A percentile compares a stretch with the other conserved stretches of the same genome.
Conservation (phyloP, 2,329 filamentous ascomycete genomes). For the Coniochaeta hoffmannii region DNA sequence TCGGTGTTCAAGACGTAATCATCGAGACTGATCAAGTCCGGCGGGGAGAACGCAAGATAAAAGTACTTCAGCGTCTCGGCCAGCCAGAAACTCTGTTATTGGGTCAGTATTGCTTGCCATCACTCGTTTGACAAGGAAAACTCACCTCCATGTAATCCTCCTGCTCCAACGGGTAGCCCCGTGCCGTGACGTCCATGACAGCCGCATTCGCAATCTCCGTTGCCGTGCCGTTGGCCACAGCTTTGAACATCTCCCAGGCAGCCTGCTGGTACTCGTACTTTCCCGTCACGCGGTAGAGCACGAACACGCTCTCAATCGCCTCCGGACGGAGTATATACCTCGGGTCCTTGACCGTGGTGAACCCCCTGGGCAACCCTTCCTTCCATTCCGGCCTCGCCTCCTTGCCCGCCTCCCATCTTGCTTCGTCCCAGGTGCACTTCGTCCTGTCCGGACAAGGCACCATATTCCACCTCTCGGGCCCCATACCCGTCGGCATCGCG, state of each 20-base stretch:
- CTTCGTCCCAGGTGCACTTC: slow-evolving; percentile 45
- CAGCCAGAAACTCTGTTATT: slow-evolving; percentile 53
- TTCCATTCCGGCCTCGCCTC: slow-evolving; percentile 28
- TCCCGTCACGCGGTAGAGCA: slow-evolving; percentile 46
- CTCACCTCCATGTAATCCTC: slow-evolving; percentile 31
- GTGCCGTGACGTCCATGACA: slow-evolving; percentile 39
- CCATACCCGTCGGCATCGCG: slow-evolving; percentile 45
- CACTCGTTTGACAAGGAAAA: slow-evolving; percentile 22
- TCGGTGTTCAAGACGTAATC: slow-evolving; percentile 58
- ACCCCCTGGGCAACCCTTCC: slow-evolving; percentile 46
- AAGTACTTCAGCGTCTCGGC: slow-evolving; percentile 72
- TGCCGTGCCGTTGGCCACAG: slow-evolving; percentile 35
- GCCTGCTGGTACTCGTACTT: slow-evolving; percentile 37
- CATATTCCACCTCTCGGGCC: slow-evolving; percentile 35
- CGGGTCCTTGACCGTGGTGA: slow-evolving; percentile 47
- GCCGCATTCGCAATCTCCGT: slow-evolving; percentile 41
- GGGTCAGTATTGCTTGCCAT: neutral
- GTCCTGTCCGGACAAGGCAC: slow-evolving; percentile 30
- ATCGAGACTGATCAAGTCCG: slow-evolving; percentile 55
- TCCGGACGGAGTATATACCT: slow-evolving; percentile 37
- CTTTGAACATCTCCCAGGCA: slow-evolving; percentile 46
- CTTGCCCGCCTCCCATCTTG: slow-evolving; percentile 23
- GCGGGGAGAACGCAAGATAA: slow-evolving; percentile 61
- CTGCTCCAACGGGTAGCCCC: slow-evolving; percentile 18
- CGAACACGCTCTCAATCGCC: slow-evolving; percentile 33